Base-by-base conservation (phyloP, 2,329 filamentous ascomycete species). In the Trichoderma sp. region DNA sequence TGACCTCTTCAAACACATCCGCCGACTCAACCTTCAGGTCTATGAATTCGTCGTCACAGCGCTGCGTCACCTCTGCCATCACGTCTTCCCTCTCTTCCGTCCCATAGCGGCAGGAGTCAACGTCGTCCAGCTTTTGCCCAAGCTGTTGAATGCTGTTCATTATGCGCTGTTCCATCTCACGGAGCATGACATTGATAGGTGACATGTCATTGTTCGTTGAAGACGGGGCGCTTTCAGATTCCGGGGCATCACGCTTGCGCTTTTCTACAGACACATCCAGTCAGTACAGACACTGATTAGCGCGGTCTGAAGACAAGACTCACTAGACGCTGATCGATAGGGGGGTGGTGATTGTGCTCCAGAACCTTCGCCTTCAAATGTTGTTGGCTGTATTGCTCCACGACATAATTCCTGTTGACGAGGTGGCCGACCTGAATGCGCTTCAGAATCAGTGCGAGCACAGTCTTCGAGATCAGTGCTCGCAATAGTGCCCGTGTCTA, bases 351-450 rank as follows among this genome's bases (percentile, higher is more conserved):
- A 52, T 9, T 34, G 26, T 15, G 50, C 28, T 52, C 10, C 30
- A 3, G 30, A 10, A 24, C 84, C 75, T 86, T 84, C 66, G 85
- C 82, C 65, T 81, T 80, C 63, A 82, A 71, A 69, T 86, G 80
- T 76, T 83, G 76, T 74, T 83, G 78, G 70, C 78, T 78, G 78
- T 85, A 87, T 76, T 87, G 85, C 72, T 82, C 83, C 17, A 85
- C 79, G 34, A 86, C 79, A 69, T 84, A 77, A 73, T 85, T 83
- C 55, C 87, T 74, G 74, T 85, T 85, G 69, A 78, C 74, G 68
- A 79, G 77, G 70, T 84, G 82, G 47, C 85, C 85, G 30, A 85
- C 84, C 28, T 82, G 82, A 19, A 87, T 78, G 74, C 83, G 21
- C 21, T 24, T 24, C 21, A 24, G 21, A 24, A 2, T 24, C 21